Conservation (phyloP, 176 grass and related monocot genomes). For the Paspalum vaginatum region DNA sequence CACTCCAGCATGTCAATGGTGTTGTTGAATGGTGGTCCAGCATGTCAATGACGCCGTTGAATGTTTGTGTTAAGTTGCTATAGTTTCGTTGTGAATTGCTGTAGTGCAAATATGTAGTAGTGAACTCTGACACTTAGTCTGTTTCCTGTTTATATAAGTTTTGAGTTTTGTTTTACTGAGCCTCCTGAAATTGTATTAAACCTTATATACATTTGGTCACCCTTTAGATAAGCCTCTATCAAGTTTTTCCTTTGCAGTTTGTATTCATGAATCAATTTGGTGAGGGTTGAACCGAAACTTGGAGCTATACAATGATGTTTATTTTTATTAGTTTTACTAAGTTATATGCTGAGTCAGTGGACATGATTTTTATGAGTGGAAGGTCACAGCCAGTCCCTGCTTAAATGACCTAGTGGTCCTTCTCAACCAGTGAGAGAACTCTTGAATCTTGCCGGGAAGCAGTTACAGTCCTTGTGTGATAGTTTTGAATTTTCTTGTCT, state of each 20-base stretch:
- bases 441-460: neutral
- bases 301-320: neutral
- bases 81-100: neutral
- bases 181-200: neutral
- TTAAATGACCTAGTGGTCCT: neutral
- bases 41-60: neutral
- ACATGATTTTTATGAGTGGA: neutral
- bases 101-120: neutral
- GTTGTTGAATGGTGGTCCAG: no score
- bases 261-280: neutral
- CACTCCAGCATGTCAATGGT: no score
- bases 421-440: neutral
- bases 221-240: neutral
- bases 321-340: constrained; percentile 4
- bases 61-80: neutral
- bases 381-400: neutral
- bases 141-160: neutral
- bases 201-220: neutral
- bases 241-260: neutral
- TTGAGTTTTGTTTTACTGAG: neutral
- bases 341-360: neutral
- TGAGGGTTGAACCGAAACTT: neutral
- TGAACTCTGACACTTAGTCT: neutral
- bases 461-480: neutral
- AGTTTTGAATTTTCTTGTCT: no score